Evolutionary conservation across 768 basidiomycete species (phyloP), one percentile per base, ranked within the genome.

Genomic region (Leccinum boreale): DNA sequence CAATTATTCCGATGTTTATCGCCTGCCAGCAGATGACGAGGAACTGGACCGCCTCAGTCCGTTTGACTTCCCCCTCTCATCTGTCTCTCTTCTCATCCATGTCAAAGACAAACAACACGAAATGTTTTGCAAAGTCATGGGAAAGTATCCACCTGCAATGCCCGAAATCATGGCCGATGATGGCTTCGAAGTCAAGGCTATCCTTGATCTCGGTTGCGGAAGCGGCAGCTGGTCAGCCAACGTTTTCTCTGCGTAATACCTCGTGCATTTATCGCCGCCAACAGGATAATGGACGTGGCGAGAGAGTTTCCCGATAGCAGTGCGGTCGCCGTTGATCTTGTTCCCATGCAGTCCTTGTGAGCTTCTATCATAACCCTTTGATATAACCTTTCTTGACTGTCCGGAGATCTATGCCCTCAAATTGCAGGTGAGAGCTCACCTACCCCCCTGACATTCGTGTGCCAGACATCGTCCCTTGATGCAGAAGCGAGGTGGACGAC

Each of bases 401-500:
- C 48, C 62, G 42, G 62, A 88, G 87, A 48, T 68, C 77, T 33
- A 85, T 90, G 82, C 89, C 88, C 36, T 75, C 74, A 44, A 91
- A 92, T 67, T 81, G 82, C 71, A 83, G 88, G 86, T 89, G 59
- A 59, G 68, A 52, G 28, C 56, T 58, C 61, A 52, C 36, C 54
- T 17, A 28, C 15, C 51, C 19, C 15, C 54, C 21, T 46, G 29
- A 42, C 53, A 35, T 58, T 33, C 44, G 54, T 42, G 52, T 51
- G 21, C 56, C 14, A 31, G 53, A 62, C 53, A 45, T 52, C 21
- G 26, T 52, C 21, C 51, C 52, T 58, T 28, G 52, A 52, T 65
- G 28, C 61, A 91, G 89, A 76, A 89, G 86, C 65, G 90, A 92
- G 70, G 81, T 91, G 8, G 90, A 92, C 67, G 90, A 92, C 68